phyloP scores from a whole-genome alignment of 352 stramenopile genomes.

The Peronospora farinosa region DNA sequence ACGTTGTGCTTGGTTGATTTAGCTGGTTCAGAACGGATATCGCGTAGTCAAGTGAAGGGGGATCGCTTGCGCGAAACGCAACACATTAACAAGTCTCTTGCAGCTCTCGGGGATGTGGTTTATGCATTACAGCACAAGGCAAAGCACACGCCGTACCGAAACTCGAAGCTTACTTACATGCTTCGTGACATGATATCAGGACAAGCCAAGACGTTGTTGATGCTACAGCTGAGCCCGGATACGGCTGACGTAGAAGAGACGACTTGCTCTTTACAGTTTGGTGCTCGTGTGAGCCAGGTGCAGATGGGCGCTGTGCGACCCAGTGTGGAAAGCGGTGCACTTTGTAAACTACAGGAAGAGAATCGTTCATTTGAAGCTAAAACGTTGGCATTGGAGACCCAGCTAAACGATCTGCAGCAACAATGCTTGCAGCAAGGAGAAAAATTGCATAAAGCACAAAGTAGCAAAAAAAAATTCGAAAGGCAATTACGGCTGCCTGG shows the following conservation, averaged over 20 bases:
- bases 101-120: slow-evolving; percentile 96
- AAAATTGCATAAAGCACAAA: slow-evolving; percentile 38
- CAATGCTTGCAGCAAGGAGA: slow-evolving; percentile 45
- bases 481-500: slow-evolving; percentile 41
- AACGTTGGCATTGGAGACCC: slow-evolving; percentile 23
- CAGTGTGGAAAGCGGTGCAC: slow-evolving; percentile 74
- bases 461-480: slow-evolving; percentile 40
- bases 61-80: slow-evolving; percentile 93
- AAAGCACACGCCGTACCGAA: slow-evolving; percentile 92
- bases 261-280: slow-evolving; percentile 87
- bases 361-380: slow-evolving; percentile 43
- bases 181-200: slow-evolving; percentile 88
- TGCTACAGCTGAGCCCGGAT: slow-evolving; percentile 88
- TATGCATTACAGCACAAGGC: slow-evolving; percentile 86
- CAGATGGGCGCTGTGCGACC: slow-evolving; percentile 77
- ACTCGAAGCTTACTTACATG: slow-evolving; percentile 93
- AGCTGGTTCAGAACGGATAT: slow-evolving; percentile 93
- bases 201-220: slow-evolving; percentile 89
- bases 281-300: slow-evolving; percentile 84
- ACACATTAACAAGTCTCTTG: slow-evolving; percentile 98
- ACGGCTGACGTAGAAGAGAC: slow-evolving; percentile 77
- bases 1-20: slow-evolving; percentile 97
- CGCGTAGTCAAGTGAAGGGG: slow-evolving; percentile 73
- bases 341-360: slow-evolving; percentile 68
- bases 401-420: slow-evolving; percentile 38